Evolutionary conservation across 441 rosid genomes (phyloP), one percentile per base, ranked within the genome.

Genomic region (Pelargonium australe): DNA sequence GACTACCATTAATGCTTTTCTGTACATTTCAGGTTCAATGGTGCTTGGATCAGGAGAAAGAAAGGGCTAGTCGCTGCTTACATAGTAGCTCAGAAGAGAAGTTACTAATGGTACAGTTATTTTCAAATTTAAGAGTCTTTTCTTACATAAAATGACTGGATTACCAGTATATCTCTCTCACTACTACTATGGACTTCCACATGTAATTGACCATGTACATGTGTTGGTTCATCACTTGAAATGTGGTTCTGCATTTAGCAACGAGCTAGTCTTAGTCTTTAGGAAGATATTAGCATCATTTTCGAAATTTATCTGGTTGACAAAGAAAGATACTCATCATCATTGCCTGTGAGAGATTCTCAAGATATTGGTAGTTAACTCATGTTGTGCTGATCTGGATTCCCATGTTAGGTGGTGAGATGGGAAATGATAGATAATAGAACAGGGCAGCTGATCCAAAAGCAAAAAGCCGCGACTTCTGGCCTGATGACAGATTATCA

Each of bases 11-110:
- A n/a, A 10, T 17, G 53, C 2, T 9, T 66, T 13, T 66, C 41
- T 67, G 34, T 13, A 68, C 20, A 63, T 78, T 72, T n/a, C 66
- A 78, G 81, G 81, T 41, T 7, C 65, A 66, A 25, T 73, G 77
- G 77, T 75, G 79, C 78, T 75, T 75, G 67, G 68, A 47, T 66
- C 70, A 69, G 74, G 81, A 78, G 72, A 75, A 69, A 45, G 68
- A 67, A 72, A 72, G 76, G 45, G 75, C 73, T 19, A 41, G 44
- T 53, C 74, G 53, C 13, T 77, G 70, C 72, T 43, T 72, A 34
- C 71, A 63, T 63, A 66, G 68, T 13, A 58, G 66, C 41, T 65
- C 70, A 11, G 68, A 63, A 62, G 63, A 17, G 43, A 73, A 63
- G 71, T 63, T 77, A 23, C 9, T 69, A 60, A 51, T 61, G 76